Evolutionary conservation across 1,139 yeast genomes (phyloP), one percentile per base, ranked within the genome.

Genomic region (Pichia kudriavzevii): DNA sequence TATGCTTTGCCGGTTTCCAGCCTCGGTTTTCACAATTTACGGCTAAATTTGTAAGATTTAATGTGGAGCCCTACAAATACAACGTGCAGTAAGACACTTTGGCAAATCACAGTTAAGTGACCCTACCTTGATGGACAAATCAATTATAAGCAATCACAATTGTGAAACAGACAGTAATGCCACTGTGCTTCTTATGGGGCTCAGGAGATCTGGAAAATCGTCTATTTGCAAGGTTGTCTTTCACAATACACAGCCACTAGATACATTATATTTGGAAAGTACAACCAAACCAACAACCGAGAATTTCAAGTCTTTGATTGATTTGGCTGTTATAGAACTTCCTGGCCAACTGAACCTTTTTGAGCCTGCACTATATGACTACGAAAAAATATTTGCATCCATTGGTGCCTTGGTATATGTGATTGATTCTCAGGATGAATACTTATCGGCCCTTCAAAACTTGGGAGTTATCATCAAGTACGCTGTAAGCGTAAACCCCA

Each of bases 391-490:
- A 28, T 88, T 88, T 53, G 69, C 80, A 34, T 78, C 81, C 35
- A 87, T 87, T 19, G 95, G 95, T n/a, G 94, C 96, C 0, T 67
- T 91, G 31, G 93, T 91, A 1, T 91, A 91, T 54, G 96, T 91
- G 28, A 87, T 91, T 42, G 98, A 91, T 58, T 74, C 85, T 5
- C 96, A 91, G 59, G 97, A 91, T 59, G 98, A 91, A 55, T 91
- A 91, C 59, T 65, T 88, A 46, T 82, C 85, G 58, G 95, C 97
- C 0, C 68, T 91, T 36, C 85, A 94, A 26, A 87, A 87, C 55
- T 65, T 91, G 36, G 85, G 91, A 13, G 79, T 81, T 69, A 87
- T 91, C 46, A 82, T 88, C 42, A 94, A 84, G 52, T 82, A 78
- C 50, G 96, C 95, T 0, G 79, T 82, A 51, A 77, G 79, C 50